phyloP scores from a whole-genome alignment of 2,329 filamentous ascomycete genomes.

The Rhynchosporium secalis region DNA sequence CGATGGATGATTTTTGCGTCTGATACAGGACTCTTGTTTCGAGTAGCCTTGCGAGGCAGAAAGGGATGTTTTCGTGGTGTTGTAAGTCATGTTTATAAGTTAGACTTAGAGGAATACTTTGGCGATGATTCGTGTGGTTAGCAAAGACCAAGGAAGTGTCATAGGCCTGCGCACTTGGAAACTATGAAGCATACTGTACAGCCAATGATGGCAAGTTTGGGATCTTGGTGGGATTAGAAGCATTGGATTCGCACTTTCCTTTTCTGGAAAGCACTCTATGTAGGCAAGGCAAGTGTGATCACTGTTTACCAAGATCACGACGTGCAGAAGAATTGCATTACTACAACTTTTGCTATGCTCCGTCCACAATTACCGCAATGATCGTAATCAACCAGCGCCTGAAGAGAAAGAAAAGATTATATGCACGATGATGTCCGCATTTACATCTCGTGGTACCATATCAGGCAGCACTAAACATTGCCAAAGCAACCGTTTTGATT shows the following conservation, averaged over 20 bases:
- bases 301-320: not conserved
- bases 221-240: not conserved
- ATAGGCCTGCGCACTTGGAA: too few species aligned
- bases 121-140: too few species aligned
- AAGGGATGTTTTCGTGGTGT: constrained; percentile 1
- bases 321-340: not conserved
- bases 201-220: too few species aligned
- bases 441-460: not conserved
- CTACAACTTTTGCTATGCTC: not conserved
- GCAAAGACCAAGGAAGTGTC: too few species aligned
- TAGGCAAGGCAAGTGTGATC: not conserved
- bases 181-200: too few species aligned
- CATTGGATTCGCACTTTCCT: not conserved
- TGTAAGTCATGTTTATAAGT: constrained; percentile 19
- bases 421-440: not conserved
- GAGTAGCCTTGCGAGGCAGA: not conserved
- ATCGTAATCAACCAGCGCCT: not conserved
- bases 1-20: not conserved
- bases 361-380: not conserved
- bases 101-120: not conserved
- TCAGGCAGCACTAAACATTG: not conserved
- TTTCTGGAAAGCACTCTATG: too few species aligned
- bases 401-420: constrained; percentile 7
- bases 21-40: not conserved
- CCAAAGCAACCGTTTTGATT: not conserved